Evolutionary conservation across 1,284 basidiomycete genomes (phyloP), one percentile per base, ranked within the genome.

Genomic region (Vanrija humicola): DNA sequence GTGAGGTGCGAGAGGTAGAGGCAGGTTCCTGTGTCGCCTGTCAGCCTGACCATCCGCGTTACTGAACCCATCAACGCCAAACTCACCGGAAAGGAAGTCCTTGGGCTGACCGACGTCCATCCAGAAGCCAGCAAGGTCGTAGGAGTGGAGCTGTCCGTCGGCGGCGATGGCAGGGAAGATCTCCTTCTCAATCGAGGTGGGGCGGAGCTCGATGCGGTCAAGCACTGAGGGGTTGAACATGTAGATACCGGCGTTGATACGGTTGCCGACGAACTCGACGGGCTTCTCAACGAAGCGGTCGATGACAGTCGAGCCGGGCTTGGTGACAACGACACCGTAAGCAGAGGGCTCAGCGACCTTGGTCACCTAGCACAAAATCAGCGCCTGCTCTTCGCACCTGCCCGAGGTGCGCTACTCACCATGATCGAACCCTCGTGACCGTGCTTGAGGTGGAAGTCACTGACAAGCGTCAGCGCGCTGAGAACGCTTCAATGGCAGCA

Each of bases 261-360:
- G 70, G 77, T 81, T 81, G 45, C 80, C 80, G 53, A 81, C 80
- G 56, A 80, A 81, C 61, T 80, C 79, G 57, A 80, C 78, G 34
- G 80, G 80, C 73, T 81, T 81, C 70, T 81, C 80, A 48, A 81
- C 80, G 70, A 81, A 81, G 61, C 80, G 78, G 71, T 81, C 80
- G 63, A 81, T 81, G 50, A 77, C 71, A 8, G 77, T 76, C 34
- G 76, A 76, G 59, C 73, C 72, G 40, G 78, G 78, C 63, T 78
- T 75, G 61, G 77, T 77, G 40, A 81, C 79, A 47, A 81, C 79
- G 54, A 81, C 80, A 73, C 80, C 80, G 74, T 79, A 81, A 47
- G 79, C 79, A 10, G 78, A 79, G 10, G 80, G 80, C 65, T 81
- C 80, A 48, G 80, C 78, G 45, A 81, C 80, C 67, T 81, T 81